Base-by-base conservation (phyloP, 2,329 filamentous ascomycete species). In the Botrytis sinoallii region DNA sequence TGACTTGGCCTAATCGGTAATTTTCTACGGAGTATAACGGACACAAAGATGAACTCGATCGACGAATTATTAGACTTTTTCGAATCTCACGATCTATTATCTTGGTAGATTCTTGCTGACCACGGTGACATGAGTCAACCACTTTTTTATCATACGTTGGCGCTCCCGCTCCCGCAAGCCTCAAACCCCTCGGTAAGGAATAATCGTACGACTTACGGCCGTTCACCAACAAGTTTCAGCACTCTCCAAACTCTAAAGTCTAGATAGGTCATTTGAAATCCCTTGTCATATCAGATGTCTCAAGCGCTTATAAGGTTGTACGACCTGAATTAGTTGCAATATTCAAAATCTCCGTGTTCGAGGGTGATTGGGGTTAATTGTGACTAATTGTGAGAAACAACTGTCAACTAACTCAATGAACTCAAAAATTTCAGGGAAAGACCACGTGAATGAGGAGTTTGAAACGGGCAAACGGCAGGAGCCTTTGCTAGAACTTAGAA, bases 171-270 rank as follows among this genome's bases (percentile, higher is more conserved):
- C 61, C 70, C 70, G 61, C 61, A 57, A 59, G 61, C 70, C 61
- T 57, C 48, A 22, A 67, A 38, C 12, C 38, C 61, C 20, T 67
- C 29, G 35, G 35, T 72, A 59, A 38, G 70, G 10, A 48, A 72
- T 42, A 67, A 72, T 72, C 70, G 40, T 72, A 72, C 70, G 70
- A 72, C 46, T 72, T 59, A 18, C 52, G 29, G 48, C 70, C 40
- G 40, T 72, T 64, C 55, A 67, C 29, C 46, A 67, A 72, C 38
- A 65, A 48, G 59, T 67, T 55, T n/a, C 32, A 38, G 46, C 61
- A 57, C 70, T 57, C n/a, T 32, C 60, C 46, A 60, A 71, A 16
- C 40, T 42, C 40, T 38, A 38, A 46, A 44, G 35, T 32, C 48
- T 42, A 67, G 32, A 65, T 72, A 59, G 70, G 59, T 67, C 61